Percentiles rank a stretch among this genome's conserved stretches.
Evolutionary conservation across 2,329 filamentous ascomycete species (phyloP).

Genomic region (Geosmithia flava): DNA sequence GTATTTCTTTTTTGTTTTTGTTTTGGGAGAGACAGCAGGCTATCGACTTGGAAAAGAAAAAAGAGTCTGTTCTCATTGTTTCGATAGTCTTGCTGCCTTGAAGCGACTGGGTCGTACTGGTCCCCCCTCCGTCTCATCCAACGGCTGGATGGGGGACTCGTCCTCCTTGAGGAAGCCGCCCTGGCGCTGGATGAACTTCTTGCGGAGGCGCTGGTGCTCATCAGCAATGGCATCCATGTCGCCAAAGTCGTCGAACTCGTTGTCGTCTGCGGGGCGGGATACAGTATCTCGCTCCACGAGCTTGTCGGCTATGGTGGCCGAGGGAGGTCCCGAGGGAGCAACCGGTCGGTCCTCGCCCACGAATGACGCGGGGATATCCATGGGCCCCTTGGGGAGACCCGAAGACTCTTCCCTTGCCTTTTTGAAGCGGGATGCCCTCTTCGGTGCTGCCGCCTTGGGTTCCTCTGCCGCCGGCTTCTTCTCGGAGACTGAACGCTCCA

Average conservation of each 20-base stretch:
- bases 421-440: conserved; percentile 40
- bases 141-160: conserved; percentile 51
- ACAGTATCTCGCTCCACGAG: conserved; percentile 41
- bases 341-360: conserved; percentile 21
- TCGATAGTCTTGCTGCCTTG: conserved; percentile 55
- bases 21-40: background rate
- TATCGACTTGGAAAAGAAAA: background rate
- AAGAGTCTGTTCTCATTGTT: conserved; percentile 19
- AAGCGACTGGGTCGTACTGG: conserved; percentile 58
- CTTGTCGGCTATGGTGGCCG: conserved; percentile 44
- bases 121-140: conserved; percentile 54
- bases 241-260: conserved; percentile 52
- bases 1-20: background rate
- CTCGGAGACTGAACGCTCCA: conserved; percentile 26
- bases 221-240: conserved; percentile 66
- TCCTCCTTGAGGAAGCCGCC: conserved; percentile 70
- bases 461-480: conserved; percentile 2
- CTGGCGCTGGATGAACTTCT: conserved; percentile 68
- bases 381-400: conserved; percentile 23
- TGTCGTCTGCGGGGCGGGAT: conserved; percentile 9
- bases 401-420: conserved; percentile 18
- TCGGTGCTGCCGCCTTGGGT: conserved; percentile 6
- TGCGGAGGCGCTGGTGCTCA: conserved; percentile 75
- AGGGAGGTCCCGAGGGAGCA: conserved; percentile 36
- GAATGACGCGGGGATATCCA: conserved; percentile 28